Evolutionary conservation across 2,329 filamentous ascomycete species (phyloP).

Genomic region (Alternaria triticimaculans): DNA sequence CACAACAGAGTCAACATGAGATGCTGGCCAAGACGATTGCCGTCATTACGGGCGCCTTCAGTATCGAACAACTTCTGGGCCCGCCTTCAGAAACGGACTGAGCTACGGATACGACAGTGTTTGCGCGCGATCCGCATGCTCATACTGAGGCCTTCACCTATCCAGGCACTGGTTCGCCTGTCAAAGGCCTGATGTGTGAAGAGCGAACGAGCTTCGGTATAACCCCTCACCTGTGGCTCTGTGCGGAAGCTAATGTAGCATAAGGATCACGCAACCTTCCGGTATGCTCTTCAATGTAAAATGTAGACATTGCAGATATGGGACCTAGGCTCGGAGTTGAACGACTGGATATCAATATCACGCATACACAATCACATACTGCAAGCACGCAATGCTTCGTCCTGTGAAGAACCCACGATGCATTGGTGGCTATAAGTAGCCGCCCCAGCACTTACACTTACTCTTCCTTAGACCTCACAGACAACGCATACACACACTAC

Average conservation of each 20-base stretch:
- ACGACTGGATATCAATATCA: background rate
- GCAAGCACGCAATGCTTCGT: background rate
- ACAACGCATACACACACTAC: background rate
- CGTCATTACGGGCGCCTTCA: background rate
- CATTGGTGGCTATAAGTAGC: background rate
- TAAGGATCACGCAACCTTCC: background rate
- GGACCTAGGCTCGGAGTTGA: background rate
- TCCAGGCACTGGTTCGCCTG: background rate
- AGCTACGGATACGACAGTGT: background rate
- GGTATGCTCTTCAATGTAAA: background rate
- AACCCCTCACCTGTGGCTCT: background rate
- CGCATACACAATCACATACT: background rate
- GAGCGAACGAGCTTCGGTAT: background rate
- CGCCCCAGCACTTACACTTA: background rate
- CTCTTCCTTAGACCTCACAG: background rate
- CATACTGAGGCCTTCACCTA: background rate
- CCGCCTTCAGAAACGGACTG: background rate
- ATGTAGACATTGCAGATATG: background rate
- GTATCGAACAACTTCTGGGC: background rate
- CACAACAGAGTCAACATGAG: constrained; percentile 19
- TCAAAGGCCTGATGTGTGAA: background rate
- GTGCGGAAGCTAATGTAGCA: background rate
- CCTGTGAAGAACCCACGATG: background rate
- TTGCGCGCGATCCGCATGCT: background rate
- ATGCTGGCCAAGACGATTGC: background rate